Evolutionary conservation across 805 yeast species (phyloP).

Genomic region (Starmerella roubikii): DNA sequence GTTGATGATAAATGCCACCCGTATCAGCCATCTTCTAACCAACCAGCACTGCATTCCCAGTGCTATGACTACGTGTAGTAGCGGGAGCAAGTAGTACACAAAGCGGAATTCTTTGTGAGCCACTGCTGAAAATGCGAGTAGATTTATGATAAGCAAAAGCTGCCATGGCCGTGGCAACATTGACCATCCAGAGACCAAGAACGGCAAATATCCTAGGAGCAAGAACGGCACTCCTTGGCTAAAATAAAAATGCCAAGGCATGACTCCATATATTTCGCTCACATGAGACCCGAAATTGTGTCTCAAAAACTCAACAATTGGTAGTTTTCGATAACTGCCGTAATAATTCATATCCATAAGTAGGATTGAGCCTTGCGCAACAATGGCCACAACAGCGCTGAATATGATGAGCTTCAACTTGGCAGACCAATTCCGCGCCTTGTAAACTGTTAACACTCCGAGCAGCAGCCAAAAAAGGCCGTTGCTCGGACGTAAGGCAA

Average conservation of each 20-base stretch:
- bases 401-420: neutral
- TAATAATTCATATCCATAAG: conserved; percentile 7
- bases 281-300: conserved; percentile 12
- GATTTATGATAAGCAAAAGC: conserved; percentile 29
- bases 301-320: conserved; percentile 10
- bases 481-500: conserved; percentile 76
- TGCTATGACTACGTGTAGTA: conserved; percentile 43
- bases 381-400: conserved; percentile 2
- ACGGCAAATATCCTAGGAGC: conserved; percentile 51
- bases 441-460: conserved; percentile 30
- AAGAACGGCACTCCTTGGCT: conserved; percentile 72
- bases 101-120: conserved; percentile 87
- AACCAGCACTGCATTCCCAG: conserved; percentile 11
- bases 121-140: conserved; percentile 47
- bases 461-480: conserved; percentile 58
- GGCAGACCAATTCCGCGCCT: conserved; percentile 1
- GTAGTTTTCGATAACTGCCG: neutral
- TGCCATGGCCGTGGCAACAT: conserved; percentile 1
- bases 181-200: conserved; percentile 8
- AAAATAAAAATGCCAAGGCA: conserved; percentile 76
- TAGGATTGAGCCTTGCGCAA: conserved; percentile 3
- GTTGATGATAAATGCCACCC: conserved; percentile 25
- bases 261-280: conserved; percentile 47
- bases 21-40: neutral
- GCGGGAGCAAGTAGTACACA: conserved; percentile 71